Evolutionary conservation across 1,139 yeast species (phyloP).

Genomic region (Suhomyces wounanorum): DNA sequence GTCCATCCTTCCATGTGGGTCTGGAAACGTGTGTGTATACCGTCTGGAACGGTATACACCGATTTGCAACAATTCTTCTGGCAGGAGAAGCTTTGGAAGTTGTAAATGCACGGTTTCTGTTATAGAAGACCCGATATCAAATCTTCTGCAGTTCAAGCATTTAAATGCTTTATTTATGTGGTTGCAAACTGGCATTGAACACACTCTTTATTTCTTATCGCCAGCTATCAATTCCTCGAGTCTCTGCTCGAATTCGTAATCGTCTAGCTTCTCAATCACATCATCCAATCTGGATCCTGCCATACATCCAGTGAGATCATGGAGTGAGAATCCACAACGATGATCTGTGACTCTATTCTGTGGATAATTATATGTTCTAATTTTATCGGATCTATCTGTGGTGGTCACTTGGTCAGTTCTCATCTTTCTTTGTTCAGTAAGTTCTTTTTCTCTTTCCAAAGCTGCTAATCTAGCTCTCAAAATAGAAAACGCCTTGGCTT

Average conservation of each 20-base stretch:
- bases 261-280: conserved; percentile 25
- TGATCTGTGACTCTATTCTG: conserved; percentile 95
- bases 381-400: conserved; percentile 90
- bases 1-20: no score
- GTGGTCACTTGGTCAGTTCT: conserved; percentile 84
- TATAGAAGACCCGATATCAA: no score
- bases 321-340: conserved; percentile 75
- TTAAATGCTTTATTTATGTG: no score
- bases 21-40: no score
- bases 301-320: conserved; percentile 82
- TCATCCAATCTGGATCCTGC: conserved; percentile 69
- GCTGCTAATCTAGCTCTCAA: conserved; percentile 85
- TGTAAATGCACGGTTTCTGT: no score
- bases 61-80: no score
- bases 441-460: conserved; percentile 64
- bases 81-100: no score
- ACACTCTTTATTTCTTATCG: conserved; percentile 2
- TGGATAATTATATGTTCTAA: conserved; percentile 89
- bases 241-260: conserved; percentile 25
- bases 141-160: no score
- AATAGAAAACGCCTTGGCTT: conserved; percentile 89
- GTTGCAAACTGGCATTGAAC: neutral
- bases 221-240: conserved; percentile 21
- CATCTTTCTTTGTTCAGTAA: conserved; percentile 63
- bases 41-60: no score